phyloP scores from a whole-genome alignment of 2,329 filamentous ascomycete species.

The Pseudocercospora pini-densiflorae region DNA sequence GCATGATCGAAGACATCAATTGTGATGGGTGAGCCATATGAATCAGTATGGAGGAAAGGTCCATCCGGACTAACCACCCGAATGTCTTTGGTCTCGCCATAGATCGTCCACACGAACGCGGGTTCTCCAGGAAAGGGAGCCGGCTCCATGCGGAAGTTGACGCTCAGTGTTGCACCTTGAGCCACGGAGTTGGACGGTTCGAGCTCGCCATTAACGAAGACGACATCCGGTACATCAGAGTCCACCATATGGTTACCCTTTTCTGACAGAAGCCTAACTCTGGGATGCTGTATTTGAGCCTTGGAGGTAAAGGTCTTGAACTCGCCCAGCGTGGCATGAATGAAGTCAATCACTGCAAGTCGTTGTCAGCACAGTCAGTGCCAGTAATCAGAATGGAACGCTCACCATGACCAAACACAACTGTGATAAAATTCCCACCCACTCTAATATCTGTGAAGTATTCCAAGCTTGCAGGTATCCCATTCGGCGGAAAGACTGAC shows the following conservation, averaged over 20 bases:
- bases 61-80: neutral
- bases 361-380: neutral
- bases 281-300: neutral
- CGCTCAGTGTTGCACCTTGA: slow-evolving; percentile 8
- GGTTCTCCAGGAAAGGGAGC: slow-evolving; percentile 9
- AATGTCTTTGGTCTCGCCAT: slow-evolving; percentile 16
- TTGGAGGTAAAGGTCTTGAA: neutral
- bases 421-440: slow-evolving; percentile 11
- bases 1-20: neutral
- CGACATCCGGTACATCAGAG: neutral
- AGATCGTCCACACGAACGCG: slow-evolving; percentile 15
- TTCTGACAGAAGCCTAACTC: neutral
- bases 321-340: neutral
- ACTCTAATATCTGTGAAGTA: slow-evolving; percentile 10
- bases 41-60: slow-evolving; percentile 9
- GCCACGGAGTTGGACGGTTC: neutral
- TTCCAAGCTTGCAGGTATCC: neutral
- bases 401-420: slow-evolving; percentile 14
- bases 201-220: neutral
- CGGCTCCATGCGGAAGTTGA: slow-evolving; percentile 10
- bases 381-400: neutral
- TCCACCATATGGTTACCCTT: neutral
- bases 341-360: neutral
- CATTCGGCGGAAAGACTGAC: neutral
- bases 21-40: neutral